A percentile compares a stretch with the other conserved stretches of the same genome.
phyloP scores from a whole-genome alignment of 306 rosid species.

The Parietaria judaica region DNA sequence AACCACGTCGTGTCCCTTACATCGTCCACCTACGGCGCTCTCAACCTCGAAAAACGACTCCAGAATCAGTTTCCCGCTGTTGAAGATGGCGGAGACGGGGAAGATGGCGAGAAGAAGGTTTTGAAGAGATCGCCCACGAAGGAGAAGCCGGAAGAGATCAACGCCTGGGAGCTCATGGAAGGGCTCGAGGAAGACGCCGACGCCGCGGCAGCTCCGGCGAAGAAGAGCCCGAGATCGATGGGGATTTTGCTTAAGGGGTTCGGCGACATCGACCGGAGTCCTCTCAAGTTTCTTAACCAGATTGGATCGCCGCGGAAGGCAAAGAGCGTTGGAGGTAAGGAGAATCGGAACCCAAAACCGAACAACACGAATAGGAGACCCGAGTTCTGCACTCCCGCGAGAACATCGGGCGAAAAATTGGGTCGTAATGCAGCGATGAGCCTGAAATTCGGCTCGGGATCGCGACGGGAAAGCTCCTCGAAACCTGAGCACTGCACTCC shows the following conservation, averaged over 20 bases:
- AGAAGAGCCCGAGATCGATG: conserved; percentile 60
- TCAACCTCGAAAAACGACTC: conserved; percentile 41
- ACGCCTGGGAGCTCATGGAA: conserved; percentile 97
- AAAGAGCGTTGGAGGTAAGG: conserved; percentile 54
- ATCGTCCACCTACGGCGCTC: conserved; percentile 73
- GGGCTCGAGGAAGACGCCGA: conserved; percentile 61
- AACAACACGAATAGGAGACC: not conserved
- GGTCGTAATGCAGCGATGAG: conserved; percentile 27
- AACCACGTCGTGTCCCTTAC: conserved; percentile 91
- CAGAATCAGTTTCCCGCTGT: not conserved
- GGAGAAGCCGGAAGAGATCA: conserved; percentile 52
- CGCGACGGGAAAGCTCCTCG: conserved; percentile 35
- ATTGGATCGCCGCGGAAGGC: conserved; percentile 59
- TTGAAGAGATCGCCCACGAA: conserved; percentile 23
- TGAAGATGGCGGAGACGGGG: conserved; percentile 22
- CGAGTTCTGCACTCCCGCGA: not conserved
- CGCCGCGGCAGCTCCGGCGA: conserved; percentile 8
- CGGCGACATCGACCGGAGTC: conserved; percentile 46
- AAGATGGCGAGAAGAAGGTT: conserved; percentile 4
- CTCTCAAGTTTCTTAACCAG: conserved; percentile 62
- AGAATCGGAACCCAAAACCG: conserved; percentile 26
- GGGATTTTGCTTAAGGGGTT: conserved; percentile 58
- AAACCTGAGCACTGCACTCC: no score
- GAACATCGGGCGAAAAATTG: conserved; percentile 28
- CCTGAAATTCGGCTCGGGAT: conserved; percentile 34